Evolutionary conservation across 345 rosid species (phyloP), one percentile per base, ranked within the genome.

Genomic region (Ricinus communis): DNA sequence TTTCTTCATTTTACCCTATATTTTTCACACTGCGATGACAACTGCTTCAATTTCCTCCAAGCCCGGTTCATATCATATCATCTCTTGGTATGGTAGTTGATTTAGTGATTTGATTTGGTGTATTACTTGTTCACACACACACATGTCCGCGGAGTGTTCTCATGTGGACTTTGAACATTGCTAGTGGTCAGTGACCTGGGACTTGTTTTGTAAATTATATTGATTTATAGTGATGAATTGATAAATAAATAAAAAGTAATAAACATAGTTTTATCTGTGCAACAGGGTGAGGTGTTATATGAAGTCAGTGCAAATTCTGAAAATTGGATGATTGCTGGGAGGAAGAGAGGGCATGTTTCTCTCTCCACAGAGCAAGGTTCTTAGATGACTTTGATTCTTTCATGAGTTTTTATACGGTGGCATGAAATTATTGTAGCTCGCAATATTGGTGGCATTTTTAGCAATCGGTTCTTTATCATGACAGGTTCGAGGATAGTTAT

Each of bases 271-370:
- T 69, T 65, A 33, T 36, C 31, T 73, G 56, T 46, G 65, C 75
- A 50, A 65, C 86, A 95, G 94, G 94, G 84, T 65, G 97, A 90
- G 80, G 84, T 95, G 75, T 59, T 92, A 19, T 95, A 87, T 63
- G 98, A 95, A 85, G 90, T 95, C 41, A 80, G 78, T 79, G 97
- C 93, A 61, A 85, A 87, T 76, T 77, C 88, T 5, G 83, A 83
- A 67, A 90, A 82, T 71, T 95, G 99, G 99, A 95, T 95, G 99
- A 88, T 92, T 70, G 97, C 99, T 45, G 99, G 99, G 63, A 85
- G 98, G 82, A 95, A 92, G 81, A 87, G 96, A 74, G 99, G 99
- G 57, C 83, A 89, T 66, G 83, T 88, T 70, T 85, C 88, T 51
- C 91, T 95, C 28, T 85, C 93, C 15, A 78, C 77, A 22, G 75